phyloP scores from a whole-genome alignment of 2,329 filamentous ascomycete species.

The Aspergillus niger region DNA sequence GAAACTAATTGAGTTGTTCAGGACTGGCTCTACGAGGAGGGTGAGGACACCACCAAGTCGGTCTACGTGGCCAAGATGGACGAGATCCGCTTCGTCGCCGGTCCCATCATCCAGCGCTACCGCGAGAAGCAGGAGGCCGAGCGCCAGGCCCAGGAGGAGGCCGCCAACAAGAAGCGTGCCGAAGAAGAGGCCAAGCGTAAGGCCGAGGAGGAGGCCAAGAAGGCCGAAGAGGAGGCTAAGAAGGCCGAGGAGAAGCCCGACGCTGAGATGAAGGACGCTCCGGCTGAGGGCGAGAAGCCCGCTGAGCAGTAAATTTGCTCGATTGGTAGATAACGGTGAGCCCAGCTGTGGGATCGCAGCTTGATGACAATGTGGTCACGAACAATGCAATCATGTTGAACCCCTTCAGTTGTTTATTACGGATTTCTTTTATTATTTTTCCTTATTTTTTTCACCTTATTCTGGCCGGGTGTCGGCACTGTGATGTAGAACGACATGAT shows the following conservation, averaged over 20 bases:
- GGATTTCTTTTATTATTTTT: constrained; percentile 5
- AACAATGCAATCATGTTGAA: constrained; percentile 25
- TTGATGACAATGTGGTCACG: constrained; percentile 27
- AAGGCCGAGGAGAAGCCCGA: constrained; percentile 44
- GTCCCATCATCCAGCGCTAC: constrained; percentile 90
- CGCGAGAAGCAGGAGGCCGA: constrained; percentile 92
- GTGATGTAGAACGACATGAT: constrained; percentile 18
- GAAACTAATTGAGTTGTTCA: constrained; percentile 44
- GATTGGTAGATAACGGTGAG: constrained; percentile 12
- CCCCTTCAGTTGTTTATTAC: constrained; percentile 13
- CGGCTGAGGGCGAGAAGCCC: constrained; percentile 40
- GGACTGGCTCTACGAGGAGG: constrained; percentile 99
- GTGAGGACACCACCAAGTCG: constrained; percentile 90
- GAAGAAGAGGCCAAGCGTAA: constrained; percentile 74
- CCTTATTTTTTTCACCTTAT: constrained; percentile 9
- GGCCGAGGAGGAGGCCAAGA: constrained; percentile 68
- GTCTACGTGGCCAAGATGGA: constrained; percentile 94
- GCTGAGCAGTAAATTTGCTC: constrained; percentile 37
- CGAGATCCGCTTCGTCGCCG: constrained; percentile 86
- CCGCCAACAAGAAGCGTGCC: constrained; percentile 61
- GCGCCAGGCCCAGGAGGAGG: constrained; percentile 71
- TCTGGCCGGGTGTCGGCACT: constrained; percentile 12
- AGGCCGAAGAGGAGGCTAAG: constrained; percentile 50
- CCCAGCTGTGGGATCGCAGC: constrained; percentile 15
- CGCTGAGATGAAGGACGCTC: constrained; percentile 64